These are phyloP conservation scores for Cryptococcus hybrid DNA, from an alignment of 1,284 basidiomycete species.

Conservation along the genomic window DNA sequence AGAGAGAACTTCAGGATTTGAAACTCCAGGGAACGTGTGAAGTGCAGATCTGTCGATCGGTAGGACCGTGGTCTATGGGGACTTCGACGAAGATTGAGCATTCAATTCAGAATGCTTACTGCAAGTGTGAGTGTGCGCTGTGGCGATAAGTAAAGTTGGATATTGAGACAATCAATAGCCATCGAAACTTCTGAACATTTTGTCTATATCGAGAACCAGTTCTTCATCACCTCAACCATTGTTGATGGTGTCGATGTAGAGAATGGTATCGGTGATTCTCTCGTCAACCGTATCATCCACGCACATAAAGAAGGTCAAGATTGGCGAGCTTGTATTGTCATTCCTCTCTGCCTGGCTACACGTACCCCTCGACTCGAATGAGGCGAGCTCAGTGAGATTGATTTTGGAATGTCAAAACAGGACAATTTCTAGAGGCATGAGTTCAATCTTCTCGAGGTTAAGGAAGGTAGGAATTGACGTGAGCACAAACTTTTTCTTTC, in stretches of 20 bases:
- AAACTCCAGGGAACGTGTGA: slow-evolving; percentile 95
- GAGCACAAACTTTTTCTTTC: no score
- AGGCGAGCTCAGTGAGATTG: slow-evolving; percentile 89
- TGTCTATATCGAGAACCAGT: slow-evolving; percentile 81
- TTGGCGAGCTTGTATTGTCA: slow-evolving; percentile 92
- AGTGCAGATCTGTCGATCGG: slow-evolving; percentile 92
- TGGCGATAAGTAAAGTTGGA: no score
- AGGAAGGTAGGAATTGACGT: slow-evolving; percentile 86
- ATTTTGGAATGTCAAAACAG: slow-evolving; percentile 92
- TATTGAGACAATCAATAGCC: no score
- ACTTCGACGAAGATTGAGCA: slow-evolving; percentile 82
- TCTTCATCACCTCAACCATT: slow-evolving; percentile 93
- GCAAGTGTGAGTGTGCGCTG: slow-evolving; percentile 72
- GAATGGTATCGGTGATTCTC: slow-evolving; percentile 92
- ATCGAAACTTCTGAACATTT: slow-evolving; percentile 85
- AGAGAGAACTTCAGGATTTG: slow-evolving; percentile 72
- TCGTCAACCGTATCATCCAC: slow-evolving; percentile 86
- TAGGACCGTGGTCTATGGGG: slow-evolving; percentile 95
- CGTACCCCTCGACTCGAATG: slow-evolving; percentile 88
- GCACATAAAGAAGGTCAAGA: slow-evolving; percentile 77
- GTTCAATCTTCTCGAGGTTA: slow-evolving; percentile 88
- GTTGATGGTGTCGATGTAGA: slow-evolving; percentile 84
- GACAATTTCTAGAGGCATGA: slow-evolving; percentile 82
- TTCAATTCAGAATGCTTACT: slow-evolving; percentile 92
- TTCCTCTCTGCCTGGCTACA: slow-evolving; percentile 94